phyloP scores from a whole-genome alignment of 2,329 filamentous ascomycete genomes.

The Sclerotiophoma versabilis region DNA sequence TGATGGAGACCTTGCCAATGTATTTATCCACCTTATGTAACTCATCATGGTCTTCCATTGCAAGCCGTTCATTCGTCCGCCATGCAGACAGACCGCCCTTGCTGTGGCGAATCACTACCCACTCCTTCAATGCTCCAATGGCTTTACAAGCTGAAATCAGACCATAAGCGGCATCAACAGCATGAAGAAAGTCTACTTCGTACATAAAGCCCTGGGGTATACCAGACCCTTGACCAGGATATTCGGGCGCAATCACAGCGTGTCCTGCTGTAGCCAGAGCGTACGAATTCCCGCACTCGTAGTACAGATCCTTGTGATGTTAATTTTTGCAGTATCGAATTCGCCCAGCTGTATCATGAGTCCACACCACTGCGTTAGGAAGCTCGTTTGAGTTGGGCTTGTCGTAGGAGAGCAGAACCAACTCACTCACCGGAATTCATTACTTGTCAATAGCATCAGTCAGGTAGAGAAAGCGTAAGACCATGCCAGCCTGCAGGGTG shows the following conservation, averaged over 20 bases:
- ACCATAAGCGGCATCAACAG: no score
- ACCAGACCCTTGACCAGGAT: conserved; percentile 26
- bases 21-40: no score
- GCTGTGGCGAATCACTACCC: no score
- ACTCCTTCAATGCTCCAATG: no score
- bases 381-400: conserved; percentile 21
- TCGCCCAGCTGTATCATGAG: conserved; percentile 29
- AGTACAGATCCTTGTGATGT: conserved; percentile 31
- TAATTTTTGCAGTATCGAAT: conserved; percentile 27
- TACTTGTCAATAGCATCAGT: conserved; percentile 31
- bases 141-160: no score
- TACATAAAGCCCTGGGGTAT: conserved; percentile 34
- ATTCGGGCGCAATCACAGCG: conserved; percentile 32
- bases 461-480: conserved; percentile 32
- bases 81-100: no score
- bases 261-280: conserved; percentile 26
- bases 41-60: no score
- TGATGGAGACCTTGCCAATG: no score
- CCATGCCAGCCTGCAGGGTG: conserved; percentile 23
- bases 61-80: no score
- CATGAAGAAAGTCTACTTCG: conserved; percentile 30
- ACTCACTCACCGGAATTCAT: conserved; percentile 29
- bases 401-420: conserved; percentile 29
- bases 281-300: conserved; percentile 30
- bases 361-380: conserved; percentile 26